These are phyloP conservation scores for Aquilaria sinensis DNA, from an alignment of 345 rosid genomes.

Conservation along the genomic window DNA sequence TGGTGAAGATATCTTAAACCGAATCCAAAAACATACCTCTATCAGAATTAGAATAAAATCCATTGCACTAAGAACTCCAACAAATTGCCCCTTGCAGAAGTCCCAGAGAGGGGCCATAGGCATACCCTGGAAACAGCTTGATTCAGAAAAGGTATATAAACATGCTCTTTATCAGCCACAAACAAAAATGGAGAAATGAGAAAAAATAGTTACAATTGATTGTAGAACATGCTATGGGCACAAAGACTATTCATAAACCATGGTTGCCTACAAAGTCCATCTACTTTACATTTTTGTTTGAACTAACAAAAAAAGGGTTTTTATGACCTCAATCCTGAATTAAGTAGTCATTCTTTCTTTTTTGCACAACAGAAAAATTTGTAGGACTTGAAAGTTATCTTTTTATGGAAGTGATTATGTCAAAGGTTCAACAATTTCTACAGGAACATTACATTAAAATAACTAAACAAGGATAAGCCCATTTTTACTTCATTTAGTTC, in stretches of 20 bases:
- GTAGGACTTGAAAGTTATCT: too few species aligned
- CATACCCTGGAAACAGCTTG: constrained; percentile 46
- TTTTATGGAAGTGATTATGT: too few species aligned
- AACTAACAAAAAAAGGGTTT: too few species aligned
- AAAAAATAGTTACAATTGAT: not conserved
- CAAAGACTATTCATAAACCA: too few species aligned
- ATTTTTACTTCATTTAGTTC: too few species aligned
- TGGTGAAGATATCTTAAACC: not conserved
- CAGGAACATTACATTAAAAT: not conserved
- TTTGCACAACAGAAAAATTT: too few species aligned
- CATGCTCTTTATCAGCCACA: constrained; percentile 20
- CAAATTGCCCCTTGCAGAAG: constrained; percentile 48
- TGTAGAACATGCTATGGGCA: not conserved
- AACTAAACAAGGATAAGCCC: too few species aligned
- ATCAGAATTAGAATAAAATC: constrained; percentile 68
- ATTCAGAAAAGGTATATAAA: constrained; percentile 22
- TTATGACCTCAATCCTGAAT: too few species aligned
- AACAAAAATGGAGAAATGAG: constrained; percentile 13
- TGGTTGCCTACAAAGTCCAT: not conserved
- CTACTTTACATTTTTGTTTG: constrained; percentile 1
- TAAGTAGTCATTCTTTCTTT: too few species aligned
- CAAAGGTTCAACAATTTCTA: not conserved
- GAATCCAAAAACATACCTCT: constrained; percentile 39
- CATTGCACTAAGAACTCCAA: constrained; percentile 63
- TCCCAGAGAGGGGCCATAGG: constrained; percentile 80